Evolutionary conservation across 352 stramenopile genomes (phyloP).

Genomic region (Pythium rishiriense): DNA sequence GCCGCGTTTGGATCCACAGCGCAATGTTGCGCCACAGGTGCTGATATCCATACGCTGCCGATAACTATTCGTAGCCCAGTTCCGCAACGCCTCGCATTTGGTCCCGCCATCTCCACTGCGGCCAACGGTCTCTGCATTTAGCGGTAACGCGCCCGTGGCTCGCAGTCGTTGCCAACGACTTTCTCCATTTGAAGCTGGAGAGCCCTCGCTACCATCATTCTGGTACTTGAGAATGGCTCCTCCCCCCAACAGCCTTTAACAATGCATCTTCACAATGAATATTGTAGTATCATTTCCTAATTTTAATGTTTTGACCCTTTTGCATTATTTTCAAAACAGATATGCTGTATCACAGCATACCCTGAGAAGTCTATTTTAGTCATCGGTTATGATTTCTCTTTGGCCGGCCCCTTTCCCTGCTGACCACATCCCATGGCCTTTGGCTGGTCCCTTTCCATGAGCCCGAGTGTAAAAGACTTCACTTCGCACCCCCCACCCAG

Average conservation of each 20-base stretch:
- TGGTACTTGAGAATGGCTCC: not conserved
- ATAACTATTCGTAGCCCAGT: too few relatives aligned
- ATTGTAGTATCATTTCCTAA: too few relatives aligned
- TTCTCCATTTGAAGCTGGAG: not conserved
- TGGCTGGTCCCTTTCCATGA: not conserved
- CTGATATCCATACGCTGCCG: too few relatives aligned
- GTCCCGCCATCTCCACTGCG: not conserved
- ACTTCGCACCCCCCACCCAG: not conserved
- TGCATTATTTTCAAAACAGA: not conserved
- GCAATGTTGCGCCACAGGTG: too few relatives aligned
- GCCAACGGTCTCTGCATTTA: constrained; percentile 6
- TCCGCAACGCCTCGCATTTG: too few relatives aligned
- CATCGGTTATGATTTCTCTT: constrained; percentile 23
- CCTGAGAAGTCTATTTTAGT: constrained; percentile 18
- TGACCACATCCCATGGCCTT: constrained; percentile 23
- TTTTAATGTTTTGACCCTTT: not conserved
- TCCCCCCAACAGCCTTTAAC: not conserved
- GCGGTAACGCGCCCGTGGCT: not conserved
- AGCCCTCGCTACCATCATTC: constrained; percentile 8
- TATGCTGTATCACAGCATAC: not conserved
- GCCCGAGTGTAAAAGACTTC: constrained; percentile 5
- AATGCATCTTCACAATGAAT: not conserved
- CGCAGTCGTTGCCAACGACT: constrained; percentile 2
- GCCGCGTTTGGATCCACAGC: too few relatives aligned
- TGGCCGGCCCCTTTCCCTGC: constrained; percentile 8